These are phyloP conservation scores for Talaromyces liani DNA, from an alignment of 495 filamentous ascomycete genomes.

Conservation along the genomic window DNA sequence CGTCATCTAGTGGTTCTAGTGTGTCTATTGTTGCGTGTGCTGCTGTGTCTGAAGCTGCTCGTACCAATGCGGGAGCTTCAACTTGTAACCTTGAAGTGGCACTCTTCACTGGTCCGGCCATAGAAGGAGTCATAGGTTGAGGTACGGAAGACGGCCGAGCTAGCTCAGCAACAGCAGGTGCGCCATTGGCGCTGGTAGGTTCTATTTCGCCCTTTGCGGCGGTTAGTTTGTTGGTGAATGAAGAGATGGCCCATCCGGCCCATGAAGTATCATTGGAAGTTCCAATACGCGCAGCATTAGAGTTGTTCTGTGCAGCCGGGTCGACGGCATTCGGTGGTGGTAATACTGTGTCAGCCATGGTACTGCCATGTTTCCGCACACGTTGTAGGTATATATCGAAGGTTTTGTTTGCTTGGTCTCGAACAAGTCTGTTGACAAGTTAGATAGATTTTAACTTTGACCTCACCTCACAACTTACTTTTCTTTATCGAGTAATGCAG, in stretches of 20 bases:
- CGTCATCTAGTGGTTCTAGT: constrained; percentile 49
- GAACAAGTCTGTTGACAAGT: constrained; percentile 49
- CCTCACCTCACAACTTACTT: constrained; percentile 41
- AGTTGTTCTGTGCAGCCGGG: constrained; percentile 26
- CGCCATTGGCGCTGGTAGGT: constrained; percentile 27
- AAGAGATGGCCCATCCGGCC: constrained; percentile 97
- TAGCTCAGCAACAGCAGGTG: constrained; percentile 22
- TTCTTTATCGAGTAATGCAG: constrained; percentile 77
- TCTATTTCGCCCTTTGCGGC: constrained; percentile 80
- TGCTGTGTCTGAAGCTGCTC: constrained; percentile 30
- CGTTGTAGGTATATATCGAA: constrained; percentile 83
- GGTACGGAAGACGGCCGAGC: constrained; percentile 42
- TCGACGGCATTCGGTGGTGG: constrained; percentile 35
- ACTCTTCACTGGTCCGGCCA: constrained; percentile 39
- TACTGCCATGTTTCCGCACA: constrained; percentile 65
- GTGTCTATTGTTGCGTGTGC: constrained; percentile 31
- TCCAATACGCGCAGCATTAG: constrained; percentile 57
- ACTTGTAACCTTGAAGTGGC: constrained; percentile 28
- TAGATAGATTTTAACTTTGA: neutral
- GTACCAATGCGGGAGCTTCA: constrained; percentile 34
- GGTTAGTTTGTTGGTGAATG: constrained; percentile 92
- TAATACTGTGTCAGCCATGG: constrained; percentile 74
- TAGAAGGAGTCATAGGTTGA: constrained; percentile 29
- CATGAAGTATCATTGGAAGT: constrained; percentile 70
- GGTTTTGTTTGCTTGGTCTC: constrained; percentile 86